phyloP scores from a whole-genome alignment of 768 basidiomycete genomes.

The Lanmaoa pseudosensibilis region DNA sequence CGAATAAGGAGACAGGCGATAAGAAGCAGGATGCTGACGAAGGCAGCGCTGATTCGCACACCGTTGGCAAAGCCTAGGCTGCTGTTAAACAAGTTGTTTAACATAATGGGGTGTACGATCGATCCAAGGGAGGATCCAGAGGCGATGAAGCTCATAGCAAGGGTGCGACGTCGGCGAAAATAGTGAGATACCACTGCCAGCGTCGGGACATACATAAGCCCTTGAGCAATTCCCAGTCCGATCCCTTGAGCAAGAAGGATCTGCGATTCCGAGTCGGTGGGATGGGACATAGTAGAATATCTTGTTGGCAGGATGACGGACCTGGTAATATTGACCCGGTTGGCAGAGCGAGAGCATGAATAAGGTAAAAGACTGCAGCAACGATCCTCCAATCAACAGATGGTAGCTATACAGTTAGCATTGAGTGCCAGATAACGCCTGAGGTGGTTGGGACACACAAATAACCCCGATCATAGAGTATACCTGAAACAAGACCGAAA shows the following conservation, averaged over 20 bases:
- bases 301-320: constrained; percentile 16
- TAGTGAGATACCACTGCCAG: constrained; percentile 46
- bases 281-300: neutral
- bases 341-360: constrained; percentile 48
- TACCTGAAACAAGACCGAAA: constrained; percentile 43
- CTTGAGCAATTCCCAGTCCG: constrained; percentile 45
- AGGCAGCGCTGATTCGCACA: constrained; percentile 48
- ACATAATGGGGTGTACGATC: constrained; percentile 30
- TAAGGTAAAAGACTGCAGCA: constrained; percentile 42
- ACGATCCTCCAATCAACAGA: constrained; percentile 44
- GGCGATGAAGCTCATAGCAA: constrained; percentile 48
- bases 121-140: no score
- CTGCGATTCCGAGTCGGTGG: constrained; percentile 21
- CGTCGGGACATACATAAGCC: constrained; percentile 47
- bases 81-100: constrained; percentile 27
- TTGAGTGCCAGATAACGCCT: neutral
- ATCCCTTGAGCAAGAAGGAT: constrained; percentile 53
- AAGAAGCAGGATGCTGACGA: constrained; percentile 39
- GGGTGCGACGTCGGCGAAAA: constrained; percentile 40
- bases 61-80: constrained; percentile 43
- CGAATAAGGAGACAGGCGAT: constrained; percentile 34
- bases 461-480: constrained; percentile 53
- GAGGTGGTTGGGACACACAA: constrained; percentile 33
- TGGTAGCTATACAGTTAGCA: constrained; percentile 33
- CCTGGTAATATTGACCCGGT: constrained; percentile 44